Conservation (phyloP, 2,329 filamentous ascomycete genomes). For the Fusarium sp. region DNA sequence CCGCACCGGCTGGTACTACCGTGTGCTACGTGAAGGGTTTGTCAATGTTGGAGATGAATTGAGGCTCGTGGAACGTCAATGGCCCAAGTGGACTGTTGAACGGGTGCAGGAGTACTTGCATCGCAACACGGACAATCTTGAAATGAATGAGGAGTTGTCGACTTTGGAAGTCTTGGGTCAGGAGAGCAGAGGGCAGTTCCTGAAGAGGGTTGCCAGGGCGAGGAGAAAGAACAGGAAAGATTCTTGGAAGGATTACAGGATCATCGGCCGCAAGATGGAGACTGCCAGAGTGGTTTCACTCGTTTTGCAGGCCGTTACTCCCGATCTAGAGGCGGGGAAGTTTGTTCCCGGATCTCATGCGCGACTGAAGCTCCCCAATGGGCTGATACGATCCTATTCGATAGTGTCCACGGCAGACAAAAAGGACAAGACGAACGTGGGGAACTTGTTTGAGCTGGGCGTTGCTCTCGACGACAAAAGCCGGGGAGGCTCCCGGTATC, state of each 20-base stretch:
- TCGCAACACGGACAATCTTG: constrained; percentile 62
- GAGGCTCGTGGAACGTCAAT: constrained; percentile 57
- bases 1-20: constrained; percentile 75
- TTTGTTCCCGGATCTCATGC: constrained; percentile 64
- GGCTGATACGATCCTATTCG: constrained; percentile 70
- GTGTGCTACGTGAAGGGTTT: constrained; percentile 66
- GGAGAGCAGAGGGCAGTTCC: constrained; percentile 62
- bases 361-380: constrained; percentile 67
- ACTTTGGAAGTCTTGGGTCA: constrained; percentile 63
- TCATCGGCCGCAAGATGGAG: constrained; percentile 63
- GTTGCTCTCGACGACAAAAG: constrained; percentile 66
- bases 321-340: constrained; percentile 51
- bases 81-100: constrained; percentile 73
- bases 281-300: constrained; percentile 65
- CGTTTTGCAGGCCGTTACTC: constrained; percentile 60
- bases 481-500: constrained; percentile 70
- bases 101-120: constrained; percentile 73
- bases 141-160: constrained; percentile 65
- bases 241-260: constrained; percentile 59
- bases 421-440: constrained; percentile 39
- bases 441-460: constrained; percentile 67
- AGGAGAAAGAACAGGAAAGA: constrained; percentile 42
- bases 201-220: constrained; percentile 62
- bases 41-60: constrained; percentile 69
- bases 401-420: constrained; percentile 55